phyloP scores from a whole-genome alignment of 176 grass and related monocot species.

The Canna indica region DNA sequence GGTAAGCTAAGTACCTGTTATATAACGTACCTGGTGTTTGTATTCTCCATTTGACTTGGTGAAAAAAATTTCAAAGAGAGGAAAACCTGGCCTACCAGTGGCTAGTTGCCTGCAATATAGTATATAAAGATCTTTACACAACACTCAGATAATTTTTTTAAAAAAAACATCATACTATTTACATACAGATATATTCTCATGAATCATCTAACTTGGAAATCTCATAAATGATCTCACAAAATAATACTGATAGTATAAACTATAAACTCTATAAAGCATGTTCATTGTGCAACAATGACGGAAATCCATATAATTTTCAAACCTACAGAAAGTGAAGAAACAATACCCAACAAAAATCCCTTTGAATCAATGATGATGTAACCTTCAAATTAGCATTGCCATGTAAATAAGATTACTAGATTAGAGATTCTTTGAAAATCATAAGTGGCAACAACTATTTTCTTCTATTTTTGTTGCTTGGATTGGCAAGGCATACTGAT shows the following conservation, averaged over 20 bases:
- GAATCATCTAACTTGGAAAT: background rate
- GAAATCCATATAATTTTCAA: no score
- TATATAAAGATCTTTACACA: constrained; percentile 3
- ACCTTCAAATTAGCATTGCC: no score
- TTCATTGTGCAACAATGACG: no score
- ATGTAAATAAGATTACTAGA: no score
- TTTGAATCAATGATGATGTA: no score
- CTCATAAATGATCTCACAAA: background rate
- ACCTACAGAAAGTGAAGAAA: no score
- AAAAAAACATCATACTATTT: background rate
- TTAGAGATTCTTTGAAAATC: no score
- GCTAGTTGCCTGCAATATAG: constrained; percentile 49
- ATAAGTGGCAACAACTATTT: no score
- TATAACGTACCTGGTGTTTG: constrained; percentile 49
- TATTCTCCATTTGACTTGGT: constrained; percentile 57
- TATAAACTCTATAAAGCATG: no score
- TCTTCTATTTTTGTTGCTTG: no score
- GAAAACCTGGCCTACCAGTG: constrained; percentile 53
- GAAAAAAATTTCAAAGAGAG: constrained; percentile 86
- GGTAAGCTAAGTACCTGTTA: background rate
- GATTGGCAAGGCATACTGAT: no score
- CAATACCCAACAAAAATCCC: no score
- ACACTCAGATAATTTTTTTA: constrained; percentile 7
- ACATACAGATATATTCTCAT: background rate
- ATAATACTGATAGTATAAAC: background rate